Conservation (phyloP, 2,329 filamentous ascomycete species). For the Fusarium redolens region DNA sequence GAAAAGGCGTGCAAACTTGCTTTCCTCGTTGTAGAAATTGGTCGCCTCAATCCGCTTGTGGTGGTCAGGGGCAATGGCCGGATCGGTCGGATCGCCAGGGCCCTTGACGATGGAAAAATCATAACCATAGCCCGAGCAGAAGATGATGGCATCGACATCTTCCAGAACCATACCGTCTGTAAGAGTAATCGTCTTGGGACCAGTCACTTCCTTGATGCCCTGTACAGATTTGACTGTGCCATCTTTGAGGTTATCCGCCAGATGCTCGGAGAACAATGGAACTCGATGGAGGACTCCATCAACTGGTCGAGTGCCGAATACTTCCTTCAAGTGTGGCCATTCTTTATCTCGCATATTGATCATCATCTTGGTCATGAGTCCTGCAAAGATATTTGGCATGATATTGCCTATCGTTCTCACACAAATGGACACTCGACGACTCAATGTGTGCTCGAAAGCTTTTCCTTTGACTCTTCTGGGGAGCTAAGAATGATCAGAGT, state of each 20-base stretch:
- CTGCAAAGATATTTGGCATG: slow-evolving; percentile 18
- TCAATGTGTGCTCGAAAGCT: slow-evolving; percentile 50
- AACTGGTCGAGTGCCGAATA: slow-evolving; percentile 22
- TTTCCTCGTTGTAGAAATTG: slow-evolving; percentile 33
- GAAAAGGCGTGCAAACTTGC: slow-evolving; percentile 46
- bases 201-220: slow-evolving; percentile 46
- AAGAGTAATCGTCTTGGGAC: slow-evolving; percentile 44
- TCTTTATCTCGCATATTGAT: slow-evolving; percentile 28
- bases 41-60: slow-evolving; percentile 39
- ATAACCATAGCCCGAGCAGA: slow-evolving; percentile 49
- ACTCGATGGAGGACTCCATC: slow-evolving; percentile 41
- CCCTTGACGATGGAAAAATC: slow-evolving; percentile 47
- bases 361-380: slow-evolving; percentile 35
- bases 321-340: slow-evolving; percentile 33
- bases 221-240: slow-evolving; percentile 44
- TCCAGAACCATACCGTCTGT: slow-evolving; percentile 47
- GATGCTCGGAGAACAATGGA: slow-evolving; percentile 46
- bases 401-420: slow-evolving; percentile 23
- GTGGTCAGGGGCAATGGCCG: slow-evolving; percentile 42
- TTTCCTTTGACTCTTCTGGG: slow-evolving; percentile 48
- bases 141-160: slow-evolving; percentile 49
- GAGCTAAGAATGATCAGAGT: slow-evolving; percentile 30
- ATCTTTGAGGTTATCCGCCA: slow-evolving; percentile 44
- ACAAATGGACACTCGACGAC: slow-evolving; percentile 43
- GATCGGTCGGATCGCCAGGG: slow-evolving; percentile 43